Evolutionary conservation across 495 filamentous ascomycete genomes (phyloP).

Genomic region (Amniculicola lignicola): DNA sequence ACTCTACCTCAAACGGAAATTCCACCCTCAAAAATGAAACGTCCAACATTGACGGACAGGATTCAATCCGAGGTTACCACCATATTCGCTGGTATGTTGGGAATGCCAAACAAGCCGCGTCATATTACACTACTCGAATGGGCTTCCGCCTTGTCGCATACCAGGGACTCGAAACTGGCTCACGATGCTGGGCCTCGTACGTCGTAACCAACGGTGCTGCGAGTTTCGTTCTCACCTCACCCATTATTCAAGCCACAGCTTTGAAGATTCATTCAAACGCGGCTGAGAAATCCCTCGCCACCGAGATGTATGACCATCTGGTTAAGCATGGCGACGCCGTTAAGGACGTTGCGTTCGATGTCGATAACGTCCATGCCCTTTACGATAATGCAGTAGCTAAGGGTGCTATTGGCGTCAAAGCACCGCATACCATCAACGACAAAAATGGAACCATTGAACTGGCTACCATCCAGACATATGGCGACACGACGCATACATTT

Average conservation of each 20-base stretch:
- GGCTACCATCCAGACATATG: constrained; percentile 79
- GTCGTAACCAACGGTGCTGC: constrained; percentile 72
- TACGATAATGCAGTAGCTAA: constrained; percentile 64
- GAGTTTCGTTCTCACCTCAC: constrained; percentile 79
- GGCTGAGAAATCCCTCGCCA: constrained; percentile 54
- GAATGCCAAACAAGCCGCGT: constrained; percentile 87
- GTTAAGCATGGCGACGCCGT: constrained; percentile 81
- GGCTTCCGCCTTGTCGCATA: constrained; percentile 77
- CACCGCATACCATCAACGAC: constrained; percentile 51
- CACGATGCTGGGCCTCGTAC: constrained; percentile 66
- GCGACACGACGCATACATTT: constrained; percentile 84
- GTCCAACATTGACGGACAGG: not conserved
- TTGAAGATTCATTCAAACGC: constrained; percentile 48
- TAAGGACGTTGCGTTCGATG: constrained; percentile 77
- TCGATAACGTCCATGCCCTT: constrained; percentile 75
- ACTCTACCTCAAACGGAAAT: too few species aligned
- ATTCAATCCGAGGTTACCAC: constrained; percentile 63
- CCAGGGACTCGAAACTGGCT: constrained; percentile 81
- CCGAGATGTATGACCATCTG: constrained; percentile 69
- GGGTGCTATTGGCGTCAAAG: constrained; percentile 62
- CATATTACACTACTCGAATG: constrained; percentile 77
- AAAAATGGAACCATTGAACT: constrained; percentile 56
- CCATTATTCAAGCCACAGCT: constrained; percentile 56
- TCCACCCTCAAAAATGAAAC: too few species aligned
- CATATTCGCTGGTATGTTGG: constrained; percentile 89